Base-by-base conservation (phyloP, 2,329 filamentous ascomycete species). In the Aspergillus fijiensis region DNA sequence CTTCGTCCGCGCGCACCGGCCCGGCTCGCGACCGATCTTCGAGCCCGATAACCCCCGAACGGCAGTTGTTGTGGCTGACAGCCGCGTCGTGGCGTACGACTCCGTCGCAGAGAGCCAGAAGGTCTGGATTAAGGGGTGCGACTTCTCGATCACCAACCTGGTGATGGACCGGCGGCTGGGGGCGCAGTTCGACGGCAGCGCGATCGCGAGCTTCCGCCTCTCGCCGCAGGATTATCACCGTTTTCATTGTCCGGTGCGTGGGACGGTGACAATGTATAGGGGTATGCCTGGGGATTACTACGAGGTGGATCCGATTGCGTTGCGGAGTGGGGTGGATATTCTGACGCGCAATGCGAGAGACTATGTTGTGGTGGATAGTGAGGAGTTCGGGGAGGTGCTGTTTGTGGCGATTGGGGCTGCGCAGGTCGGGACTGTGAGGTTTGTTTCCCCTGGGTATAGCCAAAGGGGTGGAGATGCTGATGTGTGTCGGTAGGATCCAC, bases 211-310 rank as follows among this genome's bases (percentile, higher is more conserved):
- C 57, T 79, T 79, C 58, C 71, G 76, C 4, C 66, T 81, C 2
- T 75, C 72, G 27, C 77, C 77, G 11, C 78, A 80, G 68, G 78
- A 81, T 63, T 81, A 81, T 60, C 79, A 81, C 63, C 72, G 79
- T 4, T 81, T 76, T 61, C 79, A 81, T 67, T 74, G 73, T 3
- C 79, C 79, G 3, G 76, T 81, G 3, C 68, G 67, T 0, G 79
- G 79, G 1, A 74, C 55, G 3, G 68, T 81, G 2, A 74, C 70
- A 60, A 66, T 68, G 60, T 77, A 74, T 55, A 72, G 72, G 51
- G 72, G 72, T 10, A 74, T 81, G 16, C 75, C 76, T 0, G 78
- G 79, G 0, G 74, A 77, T 50, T 80, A 80, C 60, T 80, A 80
- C 56, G 71, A 78, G 47, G 77, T 80, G 27, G 77, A 80, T 62